A percentile compares a stretch with the other conserved stretches of the same genome.
Conservation (phyloP, 257 asterid genomes). For the Eucommia ulmoides region DNA sequence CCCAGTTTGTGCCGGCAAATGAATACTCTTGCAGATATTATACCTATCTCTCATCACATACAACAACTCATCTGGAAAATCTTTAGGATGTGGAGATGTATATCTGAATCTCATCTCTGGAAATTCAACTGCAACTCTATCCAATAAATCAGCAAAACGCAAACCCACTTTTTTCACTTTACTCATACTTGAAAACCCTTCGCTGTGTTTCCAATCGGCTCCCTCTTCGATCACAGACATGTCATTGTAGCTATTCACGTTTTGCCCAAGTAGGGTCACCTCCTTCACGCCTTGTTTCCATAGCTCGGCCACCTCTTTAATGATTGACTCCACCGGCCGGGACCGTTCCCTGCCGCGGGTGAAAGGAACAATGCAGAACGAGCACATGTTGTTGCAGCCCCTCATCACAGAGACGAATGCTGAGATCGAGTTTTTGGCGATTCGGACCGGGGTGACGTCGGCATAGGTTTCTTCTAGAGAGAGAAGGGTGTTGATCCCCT, state of each 20-base stretch:
- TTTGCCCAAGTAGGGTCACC: constrained; percentile 95
- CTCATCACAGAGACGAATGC: constrained; percentile 97
- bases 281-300: constrained; percentile 90
- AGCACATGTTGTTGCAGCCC: constrained; percentile 98
- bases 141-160: constrained; percentile 90
- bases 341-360: constrained; percentile 96
- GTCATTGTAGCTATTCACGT: constrained; percentile 92
- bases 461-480: constrained; percentile 98
- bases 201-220: constrained; percentile 71
- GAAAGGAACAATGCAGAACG: constrained; percentile 97
- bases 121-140: constrained; percentile 68
- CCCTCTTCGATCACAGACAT: constrained; percentile 69
- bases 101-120: constrained; percentile 97
- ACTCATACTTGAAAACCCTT: constrained; percentile 72
- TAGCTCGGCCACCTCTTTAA: constrained; percentile 89
- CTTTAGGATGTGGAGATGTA: constrained; percentile 98
- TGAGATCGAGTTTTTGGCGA: constrained; percentile 73
- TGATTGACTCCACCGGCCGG: constrained; percentile 83
- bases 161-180: constrained; percentile 78
- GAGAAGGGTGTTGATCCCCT: constrained; percentile 93
- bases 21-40: constrained; percentile 88
- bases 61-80: constrained; percentile 82
- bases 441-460: constrained; percentile 90
- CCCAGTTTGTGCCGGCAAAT: constrained; percentile 95
- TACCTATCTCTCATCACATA: constrained; percentile 81